Evolutionary conservation across 2,329 filamentous ascomycete species (phyloP).

Genomic region (Diaporthe ampelina): DNA sequence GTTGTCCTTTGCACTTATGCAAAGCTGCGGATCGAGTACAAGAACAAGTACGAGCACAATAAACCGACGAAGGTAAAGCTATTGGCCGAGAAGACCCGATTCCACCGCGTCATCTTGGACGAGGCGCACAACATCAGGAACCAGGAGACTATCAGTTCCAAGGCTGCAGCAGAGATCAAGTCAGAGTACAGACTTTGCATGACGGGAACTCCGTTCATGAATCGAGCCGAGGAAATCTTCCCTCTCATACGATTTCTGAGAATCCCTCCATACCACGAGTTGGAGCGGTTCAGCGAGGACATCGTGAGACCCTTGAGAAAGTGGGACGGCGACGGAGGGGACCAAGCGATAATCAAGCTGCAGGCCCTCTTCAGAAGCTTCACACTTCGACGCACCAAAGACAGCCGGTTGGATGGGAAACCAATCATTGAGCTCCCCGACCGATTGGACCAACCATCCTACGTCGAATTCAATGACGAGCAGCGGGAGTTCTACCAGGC

Average conservation of each 20-base stretch:
- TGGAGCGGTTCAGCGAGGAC: slow-evolving; percentile 53
- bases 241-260: slow-evolving; percentile 54
- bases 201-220: slow-evolving; percentile 40
- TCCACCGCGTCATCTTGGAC: slow-evolving; percentile 34
- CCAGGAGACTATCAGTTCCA: slow-evolving; percentile 11
- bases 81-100: background rate
- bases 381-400: slow-evolving; percentile 84
- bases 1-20: slow-evolving; percentile 39
- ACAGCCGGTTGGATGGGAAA: slow-evolving; percentile 80
- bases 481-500: slow-evolving; percentile 71
- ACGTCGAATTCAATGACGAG: slow-evolving; percentile 75
- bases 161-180: slow-evolving; percentile 27
- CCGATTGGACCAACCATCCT: slow-evolving; percentile 69
- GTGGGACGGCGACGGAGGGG: slow-evolving; percentile 22
- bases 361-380: slow-evolving; percentile 77
- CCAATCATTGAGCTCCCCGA: slow-evolving; percentile 77
- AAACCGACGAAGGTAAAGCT: slow-evolving; percentile 4
- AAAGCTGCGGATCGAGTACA: slow-evolving; percentile 34
- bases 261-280: slow-evolving; percentile 40
- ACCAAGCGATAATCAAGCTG: slow-evolving; percentile 56
- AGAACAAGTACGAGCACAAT: slow-evolving; percentile 19
- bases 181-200: slow-evolving; percentile 38
- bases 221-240: slow-evolving; percentile 34
- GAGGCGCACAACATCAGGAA: slow-evolving; percentile 38
- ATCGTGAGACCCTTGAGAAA: slow-evolving; percentile 23